Evolutionary conservation across 2,329 filamentous ascomycete species (phyloP), one percentile per base, ranked within the genome.

Genomic region (Xylariales sp.): DNA sequence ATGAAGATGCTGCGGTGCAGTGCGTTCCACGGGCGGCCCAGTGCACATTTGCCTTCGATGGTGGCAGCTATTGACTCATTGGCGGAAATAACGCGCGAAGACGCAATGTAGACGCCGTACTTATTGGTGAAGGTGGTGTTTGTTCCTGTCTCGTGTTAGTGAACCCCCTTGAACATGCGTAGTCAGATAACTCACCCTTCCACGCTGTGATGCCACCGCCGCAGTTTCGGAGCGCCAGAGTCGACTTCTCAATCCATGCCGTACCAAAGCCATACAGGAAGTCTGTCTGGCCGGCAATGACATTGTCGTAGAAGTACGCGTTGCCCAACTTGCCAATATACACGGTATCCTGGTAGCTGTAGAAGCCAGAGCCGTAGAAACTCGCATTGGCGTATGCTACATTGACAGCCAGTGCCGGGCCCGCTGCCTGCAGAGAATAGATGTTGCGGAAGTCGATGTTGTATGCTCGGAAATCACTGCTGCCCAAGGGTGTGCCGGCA

Each of bases 251-350:
- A 29, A 84, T 66, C 69, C 74, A 85, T 3, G 75, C 68, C 0
- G 80, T 84, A 19, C 80, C 81, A 52, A 84, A 84, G 7, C 80
- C 80, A 53, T 84, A 85, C 15, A 85, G 63, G 61, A 85, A 85
- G 51, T 86, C 82, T 0, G 79, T 84, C 53, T 84, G 69, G 1
- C 82, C 82, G 0, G 77, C 81, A 4, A 85, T 69, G 25, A 78
- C 70, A 40, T 64, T 71, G 25, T 73, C 66, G 55, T 79, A 71
- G 58, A 86, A 80, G 60, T 83, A 84, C 0, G 74, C 74, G 48
- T 82, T 84, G 21, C 75, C 81, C 1, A 82, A 64, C 54, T 85
- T 84, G 40, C 81, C 81, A 12, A 84, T 57, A 50, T 84, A 85
- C 4, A 73, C 77, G 6, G 82, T 86, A 47, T 86, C 82, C 59